Evolutionary conservation across 1,284 basidiomycete species (phyloP).

Genomic region (Fomitopsis betulina): DNA sequence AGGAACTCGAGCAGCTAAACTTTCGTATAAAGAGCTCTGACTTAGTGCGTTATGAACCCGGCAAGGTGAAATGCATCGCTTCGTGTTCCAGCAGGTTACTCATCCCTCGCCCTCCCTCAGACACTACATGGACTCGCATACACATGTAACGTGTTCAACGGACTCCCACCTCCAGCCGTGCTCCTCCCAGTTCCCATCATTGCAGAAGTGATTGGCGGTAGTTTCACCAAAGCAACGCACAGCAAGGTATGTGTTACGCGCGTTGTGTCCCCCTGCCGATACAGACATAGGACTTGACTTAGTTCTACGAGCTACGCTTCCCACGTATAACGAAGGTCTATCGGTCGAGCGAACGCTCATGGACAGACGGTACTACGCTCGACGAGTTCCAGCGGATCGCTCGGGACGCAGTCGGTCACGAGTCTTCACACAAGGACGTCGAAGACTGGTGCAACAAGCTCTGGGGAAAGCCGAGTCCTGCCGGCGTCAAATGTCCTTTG

Average conservation of each 20-base stretch:
- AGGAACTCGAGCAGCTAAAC: conserved; percentile 66
- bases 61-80: conserved; percentile 2
- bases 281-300: conserved; percentile 2
- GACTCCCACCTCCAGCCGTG: conserved; percentile 49
- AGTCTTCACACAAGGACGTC: conserved; percentile 36
- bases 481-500: conserved; percentile 29
- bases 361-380: conserved; percentile 50
- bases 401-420: conserved; percentile 44
- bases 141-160: conserved; percentile 43
- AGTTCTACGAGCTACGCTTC: conserved; percentile 83
- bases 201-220: conserved; percentile 74
- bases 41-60: conserved; percentile 25
- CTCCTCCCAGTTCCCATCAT: conserved; percentile 63
- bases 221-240: conserved; percentile 64
- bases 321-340: conserved; percentile 71
- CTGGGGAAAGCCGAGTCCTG: conserved; percentile 36
- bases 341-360: conserved; percentile 54
- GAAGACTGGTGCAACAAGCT: conserved; percentile 35
- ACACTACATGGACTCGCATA: conserved; percentile 38
- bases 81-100: background rate
- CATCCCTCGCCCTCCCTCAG: conserved; percentile 10
- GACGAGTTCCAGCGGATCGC: conserved; percentile 48
- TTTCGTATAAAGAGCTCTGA: conserved; percentile 54
- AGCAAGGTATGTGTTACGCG: conserved; percentile 42
- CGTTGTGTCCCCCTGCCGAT: background rate